phyloP scores from a whole-genome alignment of 345 rosid species.

The Kernera saxatilis region DNA sequence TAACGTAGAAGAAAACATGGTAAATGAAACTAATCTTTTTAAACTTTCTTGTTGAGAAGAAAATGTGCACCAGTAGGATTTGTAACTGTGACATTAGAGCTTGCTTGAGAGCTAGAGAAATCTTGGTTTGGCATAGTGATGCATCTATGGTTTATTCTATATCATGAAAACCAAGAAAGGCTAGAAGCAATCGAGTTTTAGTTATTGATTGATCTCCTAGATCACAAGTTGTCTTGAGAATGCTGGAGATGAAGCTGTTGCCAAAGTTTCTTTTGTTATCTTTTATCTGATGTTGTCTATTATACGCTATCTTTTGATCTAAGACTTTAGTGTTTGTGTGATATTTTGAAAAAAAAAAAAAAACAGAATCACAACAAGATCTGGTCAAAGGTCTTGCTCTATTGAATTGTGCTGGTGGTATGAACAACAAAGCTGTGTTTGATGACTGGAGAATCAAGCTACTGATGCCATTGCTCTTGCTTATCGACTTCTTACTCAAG shows the following conservation, averaged over 20 bases:
- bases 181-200: neutral
- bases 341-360: neutral
- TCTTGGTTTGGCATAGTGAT: neutral
- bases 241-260: neutral
- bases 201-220: neutral
- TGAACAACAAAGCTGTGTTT: slow-evolving; percentile 92
- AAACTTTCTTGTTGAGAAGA: no score
- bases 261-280: neutral
- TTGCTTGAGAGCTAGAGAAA: neutral
- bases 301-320: neutral
- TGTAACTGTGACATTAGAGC: neutral
- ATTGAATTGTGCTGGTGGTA: slow-evolving; percentile 90
- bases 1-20: neutral
- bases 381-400: slow-evolving; percentile 73
- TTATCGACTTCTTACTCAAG: slow-evolving; percentile 68
- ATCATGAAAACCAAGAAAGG: no score
- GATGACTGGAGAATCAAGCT: slow-evolving; percentile 97
- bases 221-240: neutral
- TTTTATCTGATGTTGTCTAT: neutral
- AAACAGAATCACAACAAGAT: slow-evolving; percentile 40
- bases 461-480: slow-evolving; percentile 62
- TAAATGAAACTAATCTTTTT: no score
- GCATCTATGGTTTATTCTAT: no score
- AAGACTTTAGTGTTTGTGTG: neutral
- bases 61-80: neutral